Conservation (phyloP, 257 asterid genomes). For the Lycium barbarum region DNA sequence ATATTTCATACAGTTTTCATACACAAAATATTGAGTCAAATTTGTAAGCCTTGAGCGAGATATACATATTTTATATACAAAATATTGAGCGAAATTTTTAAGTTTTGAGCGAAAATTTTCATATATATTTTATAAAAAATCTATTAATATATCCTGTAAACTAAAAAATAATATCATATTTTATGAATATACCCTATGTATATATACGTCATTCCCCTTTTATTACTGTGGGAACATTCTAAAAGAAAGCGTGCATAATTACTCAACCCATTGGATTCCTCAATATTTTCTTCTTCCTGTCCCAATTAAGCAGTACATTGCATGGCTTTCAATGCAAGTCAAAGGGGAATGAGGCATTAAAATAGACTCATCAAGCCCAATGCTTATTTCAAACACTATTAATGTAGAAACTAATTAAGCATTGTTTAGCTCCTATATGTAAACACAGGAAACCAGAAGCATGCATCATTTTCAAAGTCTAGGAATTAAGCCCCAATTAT, state of each 20-base stretch:
- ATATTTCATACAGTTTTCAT: too few relatives aligned
- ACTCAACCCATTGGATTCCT: constrained; percentile 21
- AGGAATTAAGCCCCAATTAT: not conserved
- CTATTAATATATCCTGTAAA: too few relatives aligned
- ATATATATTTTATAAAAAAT: too few relatives aligned
- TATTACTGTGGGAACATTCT: not conserved
- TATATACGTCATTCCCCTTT: too few relatives aligned
- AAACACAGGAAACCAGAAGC: not conserved
- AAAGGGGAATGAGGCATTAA: constrained; percentile 21
- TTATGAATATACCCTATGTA: too few relatives aligned
- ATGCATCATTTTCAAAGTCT: constrained; percentile 20
- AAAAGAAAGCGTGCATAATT: not conserved
- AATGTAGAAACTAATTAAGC: not conserved
- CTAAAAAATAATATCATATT: too few relatives aligned
- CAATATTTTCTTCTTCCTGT: not conserved
- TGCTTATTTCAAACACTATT: not conserved
- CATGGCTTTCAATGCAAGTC: constrained; percentile 46
- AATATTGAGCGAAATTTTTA: too few relatives aligned
- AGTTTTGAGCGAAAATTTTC: too few relatives aligned
- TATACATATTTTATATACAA: too few relatives aligned
- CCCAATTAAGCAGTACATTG: constrained; percentile 4
- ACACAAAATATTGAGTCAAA: too few relatives aligned
- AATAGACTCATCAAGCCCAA: not conserved
- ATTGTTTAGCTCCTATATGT: not conserved
- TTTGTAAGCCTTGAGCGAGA: too few relatives aligned